Percentiles rank a stretch among this genome's conserved stretches.
Evolutionary conservation across 208 protist genomes (phyloP).

Genomic region (Naegleria gruberi): DNA sequence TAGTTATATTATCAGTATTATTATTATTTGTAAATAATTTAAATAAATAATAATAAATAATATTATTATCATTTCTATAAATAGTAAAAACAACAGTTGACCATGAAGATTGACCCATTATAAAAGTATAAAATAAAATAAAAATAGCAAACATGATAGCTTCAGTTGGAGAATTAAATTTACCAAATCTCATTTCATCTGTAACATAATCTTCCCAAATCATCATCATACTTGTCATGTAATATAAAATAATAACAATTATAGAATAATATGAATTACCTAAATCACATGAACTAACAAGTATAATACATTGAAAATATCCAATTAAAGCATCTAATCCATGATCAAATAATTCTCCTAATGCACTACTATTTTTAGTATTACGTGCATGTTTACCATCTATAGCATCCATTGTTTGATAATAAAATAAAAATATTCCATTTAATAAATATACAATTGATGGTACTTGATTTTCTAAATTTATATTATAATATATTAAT

Average conservation of each 20-base stretch:
- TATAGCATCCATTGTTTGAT: constrained; percentile 16
- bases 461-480: neutral
- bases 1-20: too few relatives aligned
- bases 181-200: neutral
- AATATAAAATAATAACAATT: neutral
- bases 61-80: neutral
- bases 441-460: neutral
- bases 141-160: neutral
- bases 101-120: neutral
- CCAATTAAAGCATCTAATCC: neutral
- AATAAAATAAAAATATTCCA: constrained; percentile 6
- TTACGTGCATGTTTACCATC: constrained; percentile 2
- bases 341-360: constrained; percentile 21
- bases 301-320: neutral
- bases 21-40: neutral
- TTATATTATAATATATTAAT: neutral
- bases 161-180: constrained; percentile 8
- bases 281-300: neutral
- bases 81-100: neutral
- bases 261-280: neutral
- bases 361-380: constrained; percentile 3
- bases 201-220: constrained; percentile 19
- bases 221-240: neutral
- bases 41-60: neutral
- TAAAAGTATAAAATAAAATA: neutral